phyloP scores from a whole-genome alignment of 129 eudicot species.

The Centella asiatica region DNA sequence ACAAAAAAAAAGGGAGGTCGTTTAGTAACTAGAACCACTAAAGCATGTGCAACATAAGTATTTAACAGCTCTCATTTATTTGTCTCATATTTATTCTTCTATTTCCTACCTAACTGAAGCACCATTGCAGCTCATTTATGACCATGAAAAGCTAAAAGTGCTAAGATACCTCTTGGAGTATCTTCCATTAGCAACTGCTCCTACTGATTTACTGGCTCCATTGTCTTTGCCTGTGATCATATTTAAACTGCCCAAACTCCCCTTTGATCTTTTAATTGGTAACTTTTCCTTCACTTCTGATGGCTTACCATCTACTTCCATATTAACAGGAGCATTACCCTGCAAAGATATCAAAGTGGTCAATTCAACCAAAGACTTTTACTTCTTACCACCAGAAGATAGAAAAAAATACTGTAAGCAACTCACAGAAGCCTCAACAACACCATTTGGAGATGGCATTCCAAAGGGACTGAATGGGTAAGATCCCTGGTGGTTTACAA shows the following conservation, averaged over 20 bases:
- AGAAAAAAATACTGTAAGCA: neutral
- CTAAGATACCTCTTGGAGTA: slow-evolving; percentile 59
- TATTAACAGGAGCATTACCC: slow-evolving; percentile 55
- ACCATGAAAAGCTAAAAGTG: neutral
- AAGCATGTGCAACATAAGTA: too few species aligned
- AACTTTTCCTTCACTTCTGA: slow-evolving; percentile 83
- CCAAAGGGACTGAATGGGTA: slow-evolving; percentile 87
- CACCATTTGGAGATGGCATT: slow-evolving; percentile 80
- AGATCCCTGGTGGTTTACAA: slow-evolving; percentile 54
- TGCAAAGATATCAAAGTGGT: slow-evolving; percentile 20
- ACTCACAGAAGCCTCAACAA: slow-evolving; percentile 89
- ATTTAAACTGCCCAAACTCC: slow-evolving; percentile 87
- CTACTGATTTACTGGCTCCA: slow-evolving; percentile 55
- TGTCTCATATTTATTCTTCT: too few species aligned
- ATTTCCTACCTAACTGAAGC: too few species aligned
- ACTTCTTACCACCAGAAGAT: neutral
- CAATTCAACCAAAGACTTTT: neutral
- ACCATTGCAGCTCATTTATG: neutral
- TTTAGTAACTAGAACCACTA: too few species aligned
- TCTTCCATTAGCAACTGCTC: slow-evolving; percentile 64
- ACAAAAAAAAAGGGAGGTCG: too few species aligned
- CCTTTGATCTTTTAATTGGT: slow-evolving; percentile 88
- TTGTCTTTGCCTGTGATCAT: slow-evolving; percentile 73
- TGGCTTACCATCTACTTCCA: slow-evolving; percentile 58
- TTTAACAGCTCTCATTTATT: too few species aligned